Conservation (phyloP, 2,329 filamentous ascomycete genomes). For the Aspergillus luchuensis region DNA sequence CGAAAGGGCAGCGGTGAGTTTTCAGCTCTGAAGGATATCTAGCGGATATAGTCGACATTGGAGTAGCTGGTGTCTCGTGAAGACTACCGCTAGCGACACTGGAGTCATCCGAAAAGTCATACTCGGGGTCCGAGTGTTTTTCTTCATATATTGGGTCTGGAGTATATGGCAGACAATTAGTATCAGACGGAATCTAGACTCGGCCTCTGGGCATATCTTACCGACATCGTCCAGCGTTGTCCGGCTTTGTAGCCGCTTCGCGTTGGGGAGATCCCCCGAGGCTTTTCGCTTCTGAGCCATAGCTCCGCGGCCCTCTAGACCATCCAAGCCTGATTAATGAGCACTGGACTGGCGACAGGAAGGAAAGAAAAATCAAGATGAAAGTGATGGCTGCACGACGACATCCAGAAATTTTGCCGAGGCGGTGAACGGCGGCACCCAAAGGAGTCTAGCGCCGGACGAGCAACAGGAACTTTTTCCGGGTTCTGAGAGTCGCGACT, state of each 20-base stretch:
- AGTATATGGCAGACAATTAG: neutral
- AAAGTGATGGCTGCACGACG: slow-evolving; percentile 6
- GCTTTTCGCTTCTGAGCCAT: slow-evolving; percentile 44
- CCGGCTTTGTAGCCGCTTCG: slow-evolving; percentile 38
- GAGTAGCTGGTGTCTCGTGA: slow-evolving; percentile 54
- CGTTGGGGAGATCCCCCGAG: slow-evolving; percentile 26
- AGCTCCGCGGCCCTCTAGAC: slow-evolving; percentile 9
- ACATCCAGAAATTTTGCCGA: slow-evolving; percentile 33
- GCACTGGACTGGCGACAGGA: slow-evolving; percentile 2
- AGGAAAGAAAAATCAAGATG: neutral
- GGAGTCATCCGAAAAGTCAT: slow-evolving; percentile 31
- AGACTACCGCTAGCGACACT: slow-evolving; percentile 35
- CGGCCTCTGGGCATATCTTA: slow-evolving; percentile 23
- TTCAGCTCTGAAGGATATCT: slow-evolving; percentile 69
- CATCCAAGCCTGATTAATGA: slow-evolving; percentile 4
- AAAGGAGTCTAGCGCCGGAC: slow-evolving; percentile 30
- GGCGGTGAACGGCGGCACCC: slow-evolving; percentile 32
- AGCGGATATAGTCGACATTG: slow-evolving; percentile 52
- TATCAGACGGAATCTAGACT: neutral
- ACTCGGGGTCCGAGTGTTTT: slow-evolving; percentile 37
- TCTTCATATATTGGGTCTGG: slow-evolving; percentile 39
- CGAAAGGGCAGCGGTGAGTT: slow-evolving; percentile 73
- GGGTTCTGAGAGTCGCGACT: slow-evolving; percentile 31
- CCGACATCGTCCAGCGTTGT: slow-evolving; percentile 31
- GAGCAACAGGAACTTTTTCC: slow-evolving; percentile 38